Conservation (phyloP, 345 rosid species). For the Ceriops zippeliana region DNA sequence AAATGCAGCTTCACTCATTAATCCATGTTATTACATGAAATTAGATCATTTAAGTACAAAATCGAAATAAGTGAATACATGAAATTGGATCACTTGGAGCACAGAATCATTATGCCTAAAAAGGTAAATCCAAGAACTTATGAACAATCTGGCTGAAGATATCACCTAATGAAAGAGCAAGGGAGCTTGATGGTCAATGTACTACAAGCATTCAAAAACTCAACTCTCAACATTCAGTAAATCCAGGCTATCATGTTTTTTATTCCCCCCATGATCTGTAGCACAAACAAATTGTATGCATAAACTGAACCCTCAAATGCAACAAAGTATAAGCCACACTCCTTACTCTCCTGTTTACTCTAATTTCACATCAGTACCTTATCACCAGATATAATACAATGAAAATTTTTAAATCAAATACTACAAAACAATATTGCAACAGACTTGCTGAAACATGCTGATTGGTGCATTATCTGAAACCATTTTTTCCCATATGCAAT, state of each 20-base stretch:
- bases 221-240: too few species aligned
- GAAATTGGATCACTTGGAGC: not conserved
- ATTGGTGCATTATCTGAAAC: not conserved
- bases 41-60: not conserved
- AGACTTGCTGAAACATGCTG: constrained; percentile 12
- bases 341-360: too few species aligned
- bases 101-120: too few species aligned
- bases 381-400: not conserved
- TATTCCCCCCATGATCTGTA: too few species aligned
- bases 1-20: not conserved
- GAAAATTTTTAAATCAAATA: not conserved
- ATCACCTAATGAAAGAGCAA: too few species aligned
- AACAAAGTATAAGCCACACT: too few species aligned
- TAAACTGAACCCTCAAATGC: too few species aligned
- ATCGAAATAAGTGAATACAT: not conserved
- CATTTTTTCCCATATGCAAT: constrained; percentile 17
- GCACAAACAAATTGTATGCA: too few species aligned
- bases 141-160: not conserved
- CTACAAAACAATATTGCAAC: not conserved
- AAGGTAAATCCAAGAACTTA: not conserved
- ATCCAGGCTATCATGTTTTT: too few species aligned
- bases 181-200: too few species aligned
- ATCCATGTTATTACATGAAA: not conserved
- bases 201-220: too few species aligned
- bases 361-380: not conserved